Evolutionary conservation across 495 filamentous ascomycete species (phyloP).

Genomic region (Tirmania nivea): DNA sequence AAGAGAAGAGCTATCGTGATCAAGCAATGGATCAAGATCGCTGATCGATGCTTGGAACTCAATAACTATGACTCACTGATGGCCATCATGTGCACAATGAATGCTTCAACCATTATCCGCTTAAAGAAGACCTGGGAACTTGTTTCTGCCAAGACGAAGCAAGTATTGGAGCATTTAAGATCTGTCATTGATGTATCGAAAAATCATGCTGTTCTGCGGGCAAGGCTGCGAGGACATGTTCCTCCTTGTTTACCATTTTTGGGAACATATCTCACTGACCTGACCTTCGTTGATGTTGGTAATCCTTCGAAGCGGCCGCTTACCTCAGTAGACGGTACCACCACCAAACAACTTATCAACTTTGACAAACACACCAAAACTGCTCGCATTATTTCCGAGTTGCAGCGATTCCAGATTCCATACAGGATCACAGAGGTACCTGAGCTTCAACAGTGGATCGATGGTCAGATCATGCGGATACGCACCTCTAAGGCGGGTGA

Average conservation of each 20-base stretch:
- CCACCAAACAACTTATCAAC: slow-evolving; percentile 52
- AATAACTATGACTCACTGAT: slow-evolving; percentile 94
- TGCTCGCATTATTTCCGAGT: slow-evolving; percentile 80
- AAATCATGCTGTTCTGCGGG: slow-evolving; percentile 80
- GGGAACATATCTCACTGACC: slow-evolving; percentile 86
- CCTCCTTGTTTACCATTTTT: slow-evolving; percentile 90
- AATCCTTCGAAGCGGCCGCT: slow-evolving; percentile 59
- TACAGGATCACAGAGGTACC: slow-evolving; percentile 67
- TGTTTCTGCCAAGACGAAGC: slow-evolving; percentile 67
- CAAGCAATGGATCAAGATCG: slow-evolving; percentile 98
- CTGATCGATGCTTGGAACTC: slow-evolving; percentile 62
- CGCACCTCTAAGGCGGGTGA: slow-evolving; percentile 58
- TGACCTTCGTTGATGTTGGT: slow-evolving; percentile 76
- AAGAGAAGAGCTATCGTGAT: slow-evolving; percentile 80
- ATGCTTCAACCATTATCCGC: slow-evolving; percentile 77
- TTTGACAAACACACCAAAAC: slow-evolving; percentile 95
- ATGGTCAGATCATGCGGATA: slow-evolving; percentile 60
- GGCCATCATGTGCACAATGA: slow-evolving; percentile 86
- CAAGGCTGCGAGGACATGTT: slow-evolving; percentile 65
- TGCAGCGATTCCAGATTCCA: slow-evolving; percentile 93
- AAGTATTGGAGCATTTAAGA: slow-evolving; percentile 52
- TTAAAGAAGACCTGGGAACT: slow-evolving; percentile 84
- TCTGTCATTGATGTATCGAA: slow-evolving; percentile 66
- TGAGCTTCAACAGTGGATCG: slow-evolving; percentile 87
- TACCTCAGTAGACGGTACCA: slow-evolving; percentile 25